Percentiles rank a stretch among this genome's conserved stretches.
phyloP scores from a whole-genome alignment of 1,284 basidiomycete species.

The Vanrija humicola region DNA sequence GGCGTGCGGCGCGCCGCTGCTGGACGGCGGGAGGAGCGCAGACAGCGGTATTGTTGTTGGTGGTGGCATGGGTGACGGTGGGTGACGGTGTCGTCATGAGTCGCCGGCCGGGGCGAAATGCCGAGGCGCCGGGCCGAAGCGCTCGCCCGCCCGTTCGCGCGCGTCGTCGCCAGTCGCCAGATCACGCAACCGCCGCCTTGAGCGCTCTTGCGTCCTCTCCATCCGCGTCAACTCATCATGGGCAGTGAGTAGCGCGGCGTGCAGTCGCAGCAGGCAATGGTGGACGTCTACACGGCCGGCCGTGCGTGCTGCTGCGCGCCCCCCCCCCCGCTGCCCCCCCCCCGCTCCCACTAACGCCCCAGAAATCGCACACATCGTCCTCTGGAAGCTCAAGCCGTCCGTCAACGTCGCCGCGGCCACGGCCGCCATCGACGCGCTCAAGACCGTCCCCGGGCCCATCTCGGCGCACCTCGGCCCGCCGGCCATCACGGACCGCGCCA shows the following conservation, averaged over 20 bases:
- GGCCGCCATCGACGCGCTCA: slow-evolving; percentile 32
- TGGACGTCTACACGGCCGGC: too few relatives aligned
- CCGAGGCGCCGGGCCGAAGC: too few relatives aligned
- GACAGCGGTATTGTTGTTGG: slow-evolving; percentile 13
- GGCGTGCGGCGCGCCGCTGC: not conserved
- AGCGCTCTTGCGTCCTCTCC: not conserved
- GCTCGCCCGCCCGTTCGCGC: too few relatives aligned
- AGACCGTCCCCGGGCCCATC: slow-evolving; percentile 35
- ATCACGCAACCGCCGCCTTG: too few relatives aligned
- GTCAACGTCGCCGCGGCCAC: slow-evolving; percentile 29
- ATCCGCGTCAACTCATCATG: slow-evolving; percentile 6
- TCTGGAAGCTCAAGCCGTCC: slow-evolving; percentile 40
- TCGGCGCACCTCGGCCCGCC: slow-evolving; percentile 39
- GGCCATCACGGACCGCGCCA: slow-evolving; percentile 39
- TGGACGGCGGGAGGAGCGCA: slow-evolving; percentile 22
- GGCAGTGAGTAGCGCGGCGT: slow-evolving; percentile 11
- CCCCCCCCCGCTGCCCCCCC: too few relatives aligned
- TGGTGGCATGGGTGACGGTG: too few relatives aligned
- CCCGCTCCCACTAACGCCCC: not conserved
- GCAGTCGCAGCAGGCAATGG: too few relatives aligned
- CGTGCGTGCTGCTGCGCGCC: too few relatives aligned
- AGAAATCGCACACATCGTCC: slow-evolving; percentile 46
- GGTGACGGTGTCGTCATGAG: too few relatives aligned
- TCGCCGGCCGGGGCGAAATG: too few relatives aligned
- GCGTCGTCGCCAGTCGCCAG: too few relatives aligned